Evolutionary conservation across 2,329 filamentous ascomycete species (phyloP).

Genomic region (Trichophyton schoenleinii): DNA sequence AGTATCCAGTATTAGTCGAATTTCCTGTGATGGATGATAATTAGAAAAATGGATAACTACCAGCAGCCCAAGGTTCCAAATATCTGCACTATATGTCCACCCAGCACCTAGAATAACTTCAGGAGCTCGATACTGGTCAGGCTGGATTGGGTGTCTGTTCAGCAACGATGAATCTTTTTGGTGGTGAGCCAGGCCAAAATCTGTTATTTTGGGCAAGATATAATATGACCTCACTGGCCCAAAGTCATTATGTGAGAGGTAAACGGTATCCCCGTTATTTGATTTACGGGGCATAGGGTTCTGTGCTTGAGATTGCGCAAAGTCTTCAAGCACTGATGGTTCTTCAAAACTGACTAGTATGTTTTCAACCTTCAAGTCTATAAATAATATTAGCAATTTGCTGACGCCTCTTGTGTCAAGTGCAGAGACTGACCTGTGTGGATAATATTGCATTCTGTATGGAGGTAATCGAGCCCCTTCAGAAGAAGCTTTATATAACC

Average conservation of each 20-base stretch:
- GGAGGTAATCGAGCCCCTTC: slow-evolving; percentile 32
- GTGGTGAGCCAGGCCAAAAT: slow-evolving; percentile 6
- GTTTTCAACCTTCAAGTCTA: slow-evolving; percentile 34
- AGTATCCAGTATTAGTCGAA: slow-evolving; percentile 3
- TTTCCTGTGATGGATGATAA: no score
- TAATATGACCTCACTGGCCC: not conserved
- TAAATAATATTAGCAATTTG: not conserved
- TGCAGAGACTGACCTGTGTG: slow-evolving; percentile 26
- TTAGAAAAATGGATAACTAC: slow-evolving; percentile 18
- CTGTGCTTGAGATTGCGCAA: slow-evolving; percentile 16
- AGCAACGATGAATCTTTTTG: not conserved
- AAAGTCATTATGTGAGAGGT: slow-evolving; percentile 5
- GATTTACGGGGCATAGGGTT: slow-evolving; percentile 21
- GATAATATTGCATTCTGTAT: slow-evolving; percentile 31
- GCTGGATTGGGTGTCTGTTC: slow-evolving; percentile 22
- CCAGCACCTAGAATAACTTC: slow-evolving; percentile 36
- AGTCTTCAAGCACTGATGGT: slow-evolving; percentile 13
- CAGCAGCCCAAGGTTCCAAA: slow-evolving; percentile 41
- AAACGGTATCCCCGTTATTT: slow-evolving; percentile 11
- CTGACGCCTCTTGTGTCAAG: not conserved
- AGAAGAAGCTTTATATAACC: slow-evolving; percentile 26
- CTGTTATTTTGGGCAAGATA: slow-evolving; percentile 8
- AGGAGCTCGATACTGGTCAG: slow-evolving; percentile 22
- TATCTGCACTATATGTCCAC: slow-evolving; percentile 38
- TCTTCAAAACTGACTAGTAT: slow-evolving; percentile 26